phyloP scores from a whole-genome alignment of 2,329 filamentous ascomycete genomes.

The Diplodia seriata region DNA sequence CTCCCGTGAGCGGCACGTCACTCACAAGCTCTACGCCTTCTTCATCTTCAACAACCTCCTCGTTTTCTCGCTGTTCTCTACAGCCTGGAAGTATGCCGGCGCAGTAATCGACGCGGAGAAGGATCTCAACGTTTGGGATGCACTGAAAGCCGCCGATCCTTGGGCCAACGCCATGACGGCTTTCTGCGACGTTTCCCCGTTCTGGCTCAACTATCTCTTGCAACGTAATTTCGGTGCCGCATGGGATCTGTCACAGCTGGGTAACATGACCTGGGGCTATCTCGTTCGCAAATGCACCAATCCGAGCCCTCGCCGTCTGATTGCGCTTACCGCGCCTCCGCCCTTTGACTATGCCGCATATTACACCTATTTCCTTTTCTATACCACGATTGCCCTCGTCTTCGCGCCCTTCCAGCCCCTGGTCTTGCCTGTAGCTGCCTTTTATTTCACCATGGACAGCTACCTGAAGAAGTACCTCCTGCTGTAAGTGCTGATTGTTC shows the following conservation, averaged over 20 bases:
- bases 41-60: conserved; percentile 98
- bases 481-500: conserved; percentile 59
- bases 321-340: conserved; percentile 90
- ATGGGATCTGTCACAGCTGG: conserved; percentile 89
- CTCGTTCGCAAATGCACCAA: conserved; percentile 83
- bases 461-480: conserved; percentile 95
- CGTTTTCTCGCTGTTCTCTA: conserved; percentile 90
- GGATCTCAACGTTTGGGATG: conserved; percentile 65
- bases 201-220: conserved; percentile 93
- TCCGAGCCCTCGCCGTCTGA: conserved; percentile 88
- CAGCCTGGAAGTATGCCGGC: conserved; percentile 76
- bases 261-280: conserved; percentile 83
- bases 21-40: conserved; percentile 89
- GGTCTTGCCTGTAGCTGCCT: conserved; percentile 80
- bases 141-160: conserved; percentile 69
- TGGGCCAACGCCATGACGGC: conserved; percentile 71
- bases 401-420: conserved; percentile 88
- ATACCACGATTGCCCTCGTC: conserved; percentile 85
- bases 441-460: conserved; percentile 88
- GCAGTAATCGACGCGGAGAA: conserved; percentile 67
- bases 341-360: conserved; percentile 95
- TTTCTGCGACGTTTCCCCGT: conserved; percentile 81
- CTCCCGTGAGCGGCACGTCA: conserved; percentile 87
- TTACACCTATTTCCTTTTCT: conserved; percentile 98
- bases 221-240: conserved; percentile 93